Evolutionary conservation across 345 rosid genomes (phyloP).

Genomic region (Durio zibethinus): DNA sequence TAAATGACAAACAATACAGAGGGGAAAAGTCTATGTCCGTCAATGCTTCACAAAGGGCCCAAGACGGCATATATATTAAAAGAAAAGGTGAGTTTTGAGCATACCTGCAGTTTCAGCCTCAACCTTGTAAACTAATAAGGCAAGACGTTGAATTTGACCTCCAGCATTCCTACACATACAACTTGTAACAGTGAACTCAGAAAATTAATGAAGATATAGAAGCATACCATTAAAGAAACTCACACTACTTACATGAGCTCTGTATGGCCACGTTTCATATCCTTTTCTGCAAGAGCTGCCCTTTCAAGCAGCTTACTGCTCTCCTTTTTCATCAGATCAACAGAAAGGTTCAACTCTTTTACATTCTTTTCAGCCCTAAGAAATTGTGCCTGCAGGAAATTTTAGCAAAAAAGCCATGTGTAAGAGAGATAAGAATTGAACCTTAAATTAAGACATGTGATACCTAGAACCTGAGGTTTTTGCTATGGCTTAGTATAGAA

Average conservation of each 20-base stretch:
- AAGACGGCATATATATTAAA: background rate
- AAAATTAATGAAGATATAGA: background rate
- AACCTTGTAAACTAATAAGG: slow-evolving; percentile 68
- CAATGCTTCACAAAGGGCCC: background rate
- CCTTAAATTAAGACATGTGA: background rate
- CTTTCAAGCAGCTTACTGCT: slow-evolving; percentile 84
- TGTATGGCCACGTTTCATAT: slow-evolving; percentile 66
- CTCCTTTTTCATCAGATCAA: slow-evolving; percentile 82
- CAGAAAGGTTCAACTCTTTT: slow-evolving; percentile 66
- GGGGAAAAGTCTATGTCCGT: background rate
- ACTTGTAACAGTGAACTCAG: slow-evolving; percentile 5
- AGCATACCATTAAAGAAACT: background rate
- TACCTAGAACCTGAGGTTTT: slow-evolving; percentile 6
- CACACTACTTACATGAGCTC: slow-evolving; percentile 58
- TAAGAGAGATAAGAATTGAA: background rate
- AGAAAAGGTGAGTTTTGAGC: background rate
- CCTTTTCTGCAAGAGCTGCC: slow-evolving; percentile 82
- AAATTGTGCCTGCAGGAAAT: slow-evolving; percentile 57
- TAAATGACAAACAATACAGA: background rate
- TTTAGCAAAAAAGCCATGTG: slow-evolving; percentile 10
- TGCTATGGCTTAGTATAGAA: slow-evolving; percentile 3
- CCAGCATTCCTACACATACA: slow-evolving; percentile 63
- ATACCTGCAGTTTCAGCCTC: slow-evolving; percentile 79
- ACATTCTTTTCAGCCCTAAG: slow-evolving; percentile 76
- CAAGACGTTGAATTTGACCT: slow-evolving; percentile 58